A percentile compares a stretch with the other conserved stretches of the same genome.
phyloP scores from a whole-genome alignment of 2,329 filamentous ascomycete genomes.

The Fusarium fracticaudum region DNA sequence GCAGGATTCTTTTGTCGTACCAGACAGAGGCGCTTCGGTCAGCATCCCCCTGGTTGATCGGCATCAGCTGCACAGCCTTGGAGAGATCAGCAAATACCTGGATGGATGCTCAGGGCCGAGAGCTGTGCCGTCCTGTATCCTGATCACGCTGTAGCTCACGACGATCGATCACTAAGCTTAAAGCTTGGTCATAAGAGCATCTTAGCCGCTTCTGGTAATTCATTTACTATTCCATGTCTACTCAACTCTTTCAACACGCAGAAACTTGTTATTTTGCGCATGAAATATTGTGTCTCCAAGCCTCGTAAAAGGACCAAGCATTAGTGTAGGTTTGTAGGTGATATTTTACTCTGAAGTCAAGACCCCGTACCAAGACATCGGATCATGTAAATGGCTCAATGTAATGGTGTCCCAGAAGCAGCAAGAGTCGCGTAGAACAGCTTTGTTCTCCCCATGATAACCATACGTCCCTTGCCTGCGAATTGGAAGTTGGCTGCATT shows the following conservation, averaged over 20 bases:
- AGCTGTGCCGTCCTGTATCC: not conserved
- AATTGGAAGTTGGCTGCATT: conserved; percentile 59
- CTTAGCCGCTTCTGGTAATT: not conserved
- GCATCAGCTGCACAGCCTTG: conserved; percentile 8
- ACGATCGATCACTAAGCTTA: not conserved
- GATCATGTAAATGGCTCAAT: not conserved
- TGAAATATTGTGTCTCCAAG: not conserved
- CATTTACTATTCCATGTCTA: not conserved
- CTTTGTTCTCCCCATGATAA: conserved; percentile 49
- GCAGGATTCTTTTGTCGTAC: not conserved
- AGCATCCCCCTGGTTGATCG: conserved; percentile 1
- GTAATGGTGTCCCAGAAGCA: conserved; percentile 27
- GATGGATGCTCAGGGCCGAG: not conserved
- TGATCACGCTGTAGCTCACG: not conserved
- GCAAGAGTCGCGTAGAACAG: conserved; percentile 46
- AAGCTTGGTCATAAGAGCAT: not conserved
- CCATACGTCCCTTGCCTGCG: conserved; percentile 49
- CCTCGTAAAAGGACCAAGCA: not conserved
- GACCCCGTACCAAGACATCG: not conserved
- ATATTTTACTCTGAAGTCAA: no score
- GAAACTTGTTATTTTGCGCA: not conserved
- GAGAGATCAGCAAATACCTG: not conserved
- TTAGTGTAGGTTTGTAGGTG: no score
- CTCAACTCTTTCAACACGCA: not conserved
- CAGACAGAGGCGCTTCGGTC: not conserved